Percentiles rank a stretch among this genome's conserved stretches.
These are phyloP conservation scores for Phytophthora macrochlamydospora DNA, from an alignment of 352 stramenopile genomes.

Conservation along the genomic window DNA sequence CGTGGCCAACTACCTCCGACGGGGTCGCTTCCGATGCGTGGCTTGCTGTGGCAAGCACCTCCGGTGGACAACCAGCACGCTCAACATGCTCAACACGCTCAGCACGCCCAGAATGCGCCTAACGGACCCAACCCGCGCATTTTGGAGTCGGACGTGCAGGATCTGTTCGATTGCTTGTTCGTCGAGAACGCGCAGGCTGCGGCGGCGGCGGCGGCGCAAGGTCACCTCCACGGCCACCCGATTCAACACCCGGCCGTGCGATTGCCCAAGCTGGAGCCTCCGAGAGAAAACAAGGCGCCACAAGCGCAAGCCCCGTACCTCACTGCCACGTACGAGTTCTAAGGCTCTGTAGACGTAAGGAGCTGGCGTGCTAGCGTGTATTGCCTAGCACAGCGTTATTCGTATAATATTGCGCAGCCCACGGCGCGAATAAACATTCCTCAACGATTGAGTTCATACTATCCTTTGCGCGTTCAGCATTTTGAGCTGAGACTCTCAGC, in stretches of 20 bases:
- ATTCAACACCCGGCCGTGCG: slow-evolving; percentile 8
- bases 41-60: slow-evolving; percentile 36
- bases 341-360: slow-evolving; percentile 30
- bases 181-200: slow-evolving; percentile 37
- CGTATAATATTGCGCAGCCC: slow-evolving; percentile 41
- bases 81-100: no score
- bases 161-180: slow-evolving; percentile 54
- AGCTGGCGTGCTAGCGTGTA: slow-evolving; percentile 18
- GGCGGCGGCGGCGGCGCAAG: slow-evolving; percentile 17
- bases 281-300: slow-evolving; percentile 19
- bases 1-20: slow-evolving; percentile 17
- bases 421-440: background rate
- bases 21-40: slow-evolving; percentile 39
- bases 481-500: background rate
- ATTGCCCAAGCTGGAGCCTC: slow-evolving; percentile 32
- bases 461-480: background rate
- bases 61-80: slow-evolving; percentile 20
- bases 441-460: no score
- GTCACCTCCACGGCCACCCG: slow-evolving; percentile 2
- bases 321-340: slow-evolving; percentile 46
- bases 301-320: slow-evolving; percentile 31
- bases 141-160: slow-evolving; percentile 46
- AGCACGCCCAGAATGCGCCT: no score
- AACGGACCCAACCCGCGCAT: slow-evolving; percentile 27
- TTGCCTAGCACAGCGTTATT: slow-evolving; percentile 14